phyloP scores from a whole-genome alignment of 2,329 filamentous ascomycete genomes.

The Aspergillus brasiliensis region DNA sequence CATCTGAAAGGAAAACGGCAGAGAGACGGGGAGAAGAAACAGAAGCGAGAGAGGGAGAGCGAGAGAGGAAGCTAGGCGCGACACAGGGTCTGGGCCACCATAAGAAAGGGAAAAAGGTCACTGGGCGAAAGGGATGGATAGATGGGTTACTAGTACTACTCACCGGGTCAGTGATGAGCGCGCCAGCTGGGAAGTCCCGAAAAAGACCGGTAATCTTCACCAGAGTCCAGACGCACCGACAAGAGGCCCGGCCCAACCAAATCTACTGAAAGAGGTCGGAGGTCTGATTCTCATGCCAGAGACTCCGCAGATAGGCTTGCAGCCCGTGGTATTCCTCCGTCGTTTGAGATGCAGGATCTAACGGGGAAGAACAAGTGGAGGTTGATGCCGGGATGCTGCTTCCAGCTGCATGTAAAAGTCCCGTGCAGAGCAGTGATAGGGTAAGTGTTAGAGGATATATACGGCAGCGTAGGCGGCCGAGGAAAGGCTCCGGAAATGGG shows the following conservation, averaged over 20 bases:
- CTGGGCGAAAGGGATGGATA: conserved; percentile 1
- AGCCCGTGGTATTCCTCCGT: conserved; percentile 4
- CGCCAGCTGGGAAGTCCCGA: neutral
- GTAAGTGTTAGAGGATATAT: conserved; percentile 12
- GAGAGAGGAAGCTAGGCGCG: neutral
- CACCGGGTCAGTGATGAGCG: conserved; percentile 1
- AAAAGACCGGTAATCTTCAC: conserved; percentile 4
- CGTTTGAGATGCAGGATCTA: conserved; percentile 5
- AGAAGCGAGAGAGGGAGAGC: neutral
- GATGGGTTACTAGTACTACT: conserved; percentile 1
- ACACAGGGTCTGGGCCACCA: conserved; percentile 7
- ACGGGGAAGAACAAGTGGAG: conserved; percentile 8
- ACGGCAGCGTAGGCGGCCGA: conserved; percentile 11
- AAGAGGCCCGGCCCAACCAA: conserved; percentile 3
- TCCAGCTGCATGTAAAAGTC: conserved; percentile 15
- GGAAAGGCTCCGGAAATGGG: conserved; percentile 25
- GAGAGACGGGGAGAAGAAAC: neutral
- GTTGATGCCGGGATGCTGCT: conserved; percentile 11
- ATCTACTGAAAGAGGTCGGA: conserved; percentile 1
- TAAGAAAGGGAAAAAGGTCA: neutral
- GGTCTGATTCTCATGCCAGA: neutral
- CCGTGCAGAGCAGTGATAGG: conserved; percentile 16
- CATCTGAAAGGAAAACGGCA: conserved; percentile 2
- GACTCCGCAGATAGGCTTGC: neutral
- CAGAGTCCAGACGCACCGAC: neutral